A percentile compares a stretch with the other conserved stretches of the same genome.
Conservation (phyloP, 139 green algal species). For the Trebouxia sp. region DNA sequence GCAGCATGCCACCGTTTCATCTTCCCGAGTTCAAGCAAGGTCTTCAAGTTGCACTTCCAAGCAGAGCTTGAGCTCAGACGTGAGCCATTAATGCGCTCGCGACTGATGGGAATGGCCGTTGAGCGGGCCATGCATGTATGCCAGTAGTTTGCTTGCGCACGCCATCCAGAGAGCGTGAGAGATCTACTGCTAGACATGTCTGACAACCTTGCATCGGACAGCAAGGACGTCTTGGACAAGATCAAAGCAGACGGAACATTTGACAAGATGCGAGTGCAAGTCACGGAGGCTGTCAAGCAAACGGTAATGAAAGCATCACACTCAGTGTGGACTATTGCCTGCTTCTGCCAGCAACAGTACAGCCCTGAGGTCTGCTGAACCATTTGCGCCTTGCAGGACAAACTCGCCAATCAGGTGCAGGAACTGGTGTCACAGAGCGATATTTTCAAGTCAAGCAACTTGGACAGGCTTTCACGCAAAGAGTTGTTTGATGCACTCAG, state of each 20-base stretch:
- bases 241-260: constrained; percentile 23
- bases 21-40: too few species aligned
- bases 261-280: constrained; percentile 1
- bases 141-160: too few species aligned
- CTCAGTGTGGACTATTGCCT: too few species aligned
- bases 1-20: neutral
- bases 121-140: too few species aligned
- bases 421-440: neutral
- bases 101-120: too few species aligned
- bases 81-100: too few species aligned
- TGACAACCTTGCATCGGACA: neutral
- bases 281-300: neutral
- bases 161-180: too few species aligned
- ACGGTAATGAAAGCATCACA: too few species aligned
- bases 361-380: neutral
- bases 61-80: too few species aligned
- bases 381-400: neutral
- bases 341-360: too few species aligned
- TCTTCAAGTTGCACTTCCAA: too few species aligned
- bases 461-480: neutral
- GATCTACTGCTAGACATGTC: neutral
- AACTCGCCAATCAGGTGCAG: neutral
- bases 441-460: constrained; percentile 20
- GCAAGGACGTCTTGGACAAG: constrained; percentile 8
- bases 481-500: constrained; percentile 5